Base-by-base conservation (phyloP, 768 basidiomycete genomes). In the Cantharellus cinnabarinus region DNA sequence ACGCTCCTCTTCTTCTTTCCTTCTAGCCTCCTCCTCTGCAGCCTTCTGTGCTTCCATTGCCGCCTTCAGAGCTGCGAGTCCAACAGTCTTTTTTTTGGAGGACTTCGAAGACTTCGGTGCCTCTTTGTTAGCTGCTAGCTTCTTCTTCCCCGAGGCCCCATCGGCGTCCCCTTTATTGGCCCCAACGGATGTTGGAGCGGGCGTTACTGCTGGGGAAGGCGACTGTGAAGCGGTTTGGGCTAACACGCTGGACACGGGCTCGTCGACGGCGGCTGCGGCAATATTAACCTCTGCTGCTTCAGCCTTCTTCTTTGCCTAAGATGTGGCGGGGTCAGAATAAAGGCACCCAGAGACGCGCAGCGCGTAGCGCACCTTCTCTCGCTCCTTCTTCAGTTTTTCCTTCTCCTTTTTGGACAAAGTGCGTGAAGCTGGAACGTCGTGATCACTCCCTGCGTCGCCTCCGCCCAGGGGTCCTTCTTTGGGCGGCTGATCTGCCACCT, bases 361-460 rank as follows among this genome's bases (percentile, higher is more conserved):
- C 3, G 48, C 41, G 44, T 44, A 59, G 50, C 66, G 54, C 41
- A 83, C 90, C 83, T 95, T 95, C 74, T 95, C 91, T 57, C 81
- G 80, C 71, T 97, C 93, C 73, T 97, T 98, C 79, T 98, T 97
- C 62, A 94, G 74, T 68, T 83, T 83, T 69, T 97, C 93, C 72
- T 97, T 97, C 75, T 98, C 89, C 69, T 94, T 95, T 74, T 97
- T 97, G 15, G 84, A 82, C 41, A 95, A 70, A 40, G 94, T 68
- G 70, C 83, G 81, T 2, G 74, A 73, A 10, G 79, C 86, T 55
- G 70, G 71, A 56, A 76, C 81, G 39, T 77, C 74, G 3, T 63
- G 76, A 34, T 72, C 77, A 29, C 74, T 76, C 7, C 69, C 70
- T 20, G 66, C 73, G 37, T 56, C 75, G 39, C 68, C 70, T 42